These are phyloP conservation scores for Hortaea sp. DNA, from an alignment of 2,329 filamentous ascomycete species.

Conservation along the genomic window DNA sequence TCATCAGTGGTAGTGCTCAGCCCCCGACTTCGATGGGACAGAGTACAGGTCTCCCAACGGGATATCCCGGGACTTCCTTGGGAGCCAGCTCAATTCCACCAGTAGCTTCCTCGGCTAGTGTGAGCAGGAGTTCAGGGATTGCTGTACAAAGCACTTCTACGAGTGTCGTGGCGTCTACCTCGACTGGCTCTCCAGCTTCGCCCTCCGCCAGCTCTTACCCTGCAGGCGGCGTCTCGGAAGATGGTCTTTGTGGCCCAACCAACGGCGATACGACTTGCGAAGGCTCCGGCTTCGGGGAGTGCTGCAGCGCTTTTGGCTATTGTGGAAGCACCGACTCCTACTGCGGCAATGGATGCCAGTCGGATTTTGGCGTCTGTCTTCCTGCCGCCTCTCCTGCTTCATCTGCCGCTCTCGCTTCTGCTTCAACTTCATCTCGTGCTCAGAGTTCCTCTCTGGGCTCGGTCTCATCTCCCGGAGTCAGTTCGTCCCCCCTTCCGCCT, in stretches of 20 bases:
- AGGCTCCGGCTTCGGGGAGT: constrained; percentile 5
- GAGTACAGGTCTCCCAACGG: too few species aligned
- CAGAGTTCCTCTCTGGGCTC: neutral
- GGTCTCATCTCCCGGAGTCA: neutral
- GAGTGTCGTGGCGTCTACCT: neutral
- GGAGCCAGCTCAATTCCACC: too few species aligned
- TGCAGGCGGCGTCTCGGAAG: constrained; percentile 1
- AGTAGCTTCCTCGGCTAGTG: too few species aligned
- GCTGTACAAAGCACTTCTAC: neutral
- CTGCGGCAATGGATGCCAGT: constrained; percentile 5
- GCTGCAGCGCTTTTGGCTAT: constrained; percentile 9
- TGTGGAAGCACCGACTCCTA: constrained; percentile 5
- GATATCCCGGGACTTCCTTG: too few species aligned
- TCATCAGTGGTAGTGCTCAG: neutral
- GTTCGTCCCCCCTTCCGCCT: neutral
- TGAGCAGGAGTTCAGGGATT: neutral
- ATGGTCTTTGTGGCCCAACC: constrained; percentile 2
- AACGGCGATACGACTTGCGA: constrained; percentile 4
- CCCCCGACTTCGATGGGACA: too few species aligned
- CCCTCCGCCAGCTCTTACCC: constrained; percentile 5
- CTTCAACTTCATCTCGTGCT: too few species aligned
- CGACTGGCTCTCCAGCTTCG: neutral
- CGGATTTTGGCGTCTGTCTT: constrained; percentile 4
- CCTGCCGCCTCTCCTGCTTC: neutral
- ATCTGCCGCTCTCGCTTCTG: too few species aligned